Evolutionary conservation across 2,329 filamentous ascomycete genomes (phyloP), one percentile per base, ranked within the genome.

Genomic region (Aspergillus quadrilineatus): DNA sequence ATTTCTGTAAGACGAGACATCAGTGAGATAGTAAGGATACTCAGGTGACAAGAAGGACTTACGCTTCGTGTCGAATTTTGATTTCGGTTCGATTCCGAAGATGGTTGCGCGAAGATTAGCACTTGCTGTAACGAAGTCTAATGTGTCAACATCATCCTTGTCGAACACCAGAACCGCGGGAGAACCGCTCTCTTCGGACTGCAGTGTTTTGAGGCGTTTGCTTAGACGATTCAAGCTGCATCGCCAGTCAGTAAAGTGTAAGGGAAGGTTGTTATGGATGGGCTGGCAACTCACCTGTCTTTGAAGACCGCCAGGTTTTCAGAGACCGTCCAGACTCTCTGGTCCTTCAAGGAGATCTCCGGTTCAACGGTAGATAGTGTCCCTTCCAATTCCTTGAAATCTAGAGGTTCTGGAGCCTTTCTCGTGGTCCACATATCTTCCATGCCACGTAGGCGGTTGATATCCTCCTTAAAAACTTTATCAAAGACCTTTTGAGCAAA

Each of bases 361-460:
- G 75, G 67, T 12, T 81, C 79, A 7, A 84, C 73, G 1, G 75
- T 78, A 2, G 76, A 68, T 2, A 84, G 80, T 51, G 85, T 79
- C 17, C 80, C 69, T 46, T 83, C 74, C 1, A 93, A 70, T 0
- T 76, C 72, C 10, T 87, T 81, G 70, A 89, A 96, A 39, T 88
- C 80, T 10, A 97, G 79, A 6, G 90, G 77, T 65, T 88, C 81
- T 0, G 93, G 94, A 1, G 88, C 81, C 60, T 85, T 84, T 63
- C 92, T 84, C 4, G 85, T 86, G 74, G 92, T 95, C 94, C 94
- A 99, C 91, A 97, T 96, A 61, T 95, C 93, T 68, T 94, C 88
- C 84, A 97, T 95, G 12, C 88, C 89, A 41, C 87, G 83, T 55
- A 99, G 73, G 14, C 94, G 85, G 61, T 88, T 81, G 53, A 99